Conservation (phyloP, 345 rosid genomes). For the Eucalyptus albens region DNA sequence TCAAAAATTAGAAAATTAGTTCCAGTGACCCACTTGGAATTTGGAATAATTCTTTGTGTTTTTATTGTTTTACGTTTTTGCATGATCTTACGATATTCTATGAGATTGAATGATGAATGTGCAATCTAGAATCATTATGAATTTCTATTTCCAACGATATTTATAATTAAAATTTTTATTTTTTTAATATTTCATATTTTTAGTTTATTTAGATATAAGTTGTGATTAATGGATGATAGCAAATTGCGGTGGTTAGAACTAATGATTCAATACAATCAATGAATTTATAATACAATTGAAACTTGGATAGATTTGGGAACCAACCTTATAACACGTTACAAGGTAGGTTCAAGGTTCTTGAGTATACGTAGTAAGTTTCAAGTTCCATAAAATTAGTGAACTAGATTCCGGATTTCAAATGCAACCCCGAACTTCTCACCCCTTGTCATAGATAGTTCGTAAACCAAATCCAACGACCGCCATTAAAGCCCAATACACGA, state of each 20-base stretch:
- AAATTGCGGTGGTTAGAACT: background rate
- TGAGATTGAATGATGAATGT: background rate
- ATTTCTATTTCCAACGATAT: fast-evolving
- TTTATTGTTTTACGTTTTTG: fast-evolving
- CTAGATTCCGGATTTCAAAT: background rate
- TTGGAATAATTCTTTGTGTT: background rate
- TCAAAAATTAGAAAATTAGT: background rate
- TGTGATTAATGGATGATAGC: fast-evolving
- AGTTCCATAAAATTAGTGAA: background rate
- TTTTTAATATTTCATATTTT: background rate
- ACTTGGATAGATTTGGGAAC: fast-evolving
- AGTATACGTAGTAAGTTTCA: no score
- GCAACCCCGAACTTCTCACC: fast-evolving
- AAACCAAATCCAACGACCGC: background rate
- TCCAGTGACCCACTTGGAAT: background rate
- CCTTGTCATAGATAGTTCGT: fast-evolving
- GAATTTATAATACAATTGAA: background rate
- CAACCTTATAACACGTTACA: fast-evolving
- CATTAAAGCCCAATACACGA: background rate
- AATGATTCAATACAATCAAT: background rate
- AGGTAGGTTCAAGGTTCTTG: background rate
- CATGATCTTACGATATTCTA: fast-evolving
- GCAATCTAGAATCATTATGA: background rate
- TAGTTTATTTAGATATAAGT: background rate
- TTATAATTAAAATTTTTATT: background rate